phyloP scores from a whole-genome alignment of 257 asterid species.

The Penstemon eatonii region DNA sequence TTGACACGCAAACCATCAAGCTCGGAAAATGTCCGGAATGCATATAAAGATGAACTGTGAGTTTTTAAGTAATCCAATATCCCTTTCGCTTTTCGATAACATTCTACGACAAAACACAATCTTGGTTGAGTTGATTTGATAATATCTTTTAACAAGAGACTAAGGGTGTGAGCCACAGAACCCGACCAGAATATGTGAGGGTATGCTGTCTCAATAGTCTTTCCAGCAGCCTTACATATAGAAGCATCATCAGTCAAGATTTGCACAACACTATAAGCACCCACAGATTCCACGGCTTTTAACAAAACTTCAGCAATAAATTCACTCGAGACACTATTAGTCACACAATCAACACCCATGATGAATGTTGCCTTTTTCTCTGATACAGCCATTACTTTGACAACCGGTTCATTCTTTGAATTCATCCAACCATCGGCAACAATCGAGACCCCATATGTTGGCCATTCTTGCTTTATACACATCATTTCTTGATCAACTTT shows the following conservation, averaged over 20 bases:
- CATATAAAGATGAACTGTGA: background rate
- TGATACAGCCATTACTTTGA: conserved; percentile 13
- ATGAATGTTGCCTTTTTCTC: conserved; percentile 2
- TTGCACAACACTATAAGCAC: conserved; percentile 11
- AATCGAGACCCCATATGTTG: conserved; percentile 20
- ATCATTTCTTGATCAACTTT: background rate
- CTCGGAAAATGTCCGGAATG: background rate
- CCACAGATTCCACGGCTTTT: conserved; percentile 18
- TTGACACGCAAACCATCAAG: background rate
- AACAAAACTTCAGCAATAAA: conserved; percentile 14
- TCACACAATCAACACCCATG: conserved; percentile 12
- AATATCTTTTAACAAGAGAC: conserved; percentile 17
- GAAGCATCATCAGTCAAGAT: conserved; percentile 7
- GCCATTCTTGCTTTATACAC: conserved; percentile 9
- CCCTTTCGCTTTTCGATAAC: background rate
- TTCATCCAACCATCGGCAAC: conserved; percentile 16
- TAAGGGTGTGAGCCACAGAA: conserved; percentile 3
- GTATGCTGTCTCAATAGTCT: background rate
- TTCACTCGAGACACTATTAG: background rate
- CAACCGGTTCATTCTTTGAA: background rate
- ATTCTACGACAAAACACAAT: background rate
- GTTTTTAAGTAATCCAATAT: background rate
- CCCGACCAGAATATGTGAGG: conserved; percentile 22
- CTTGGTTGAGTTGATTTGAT: background rate
- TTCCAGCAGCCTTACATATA: conserved; percentile 8